Evolutionary conservation across 495 filamentous ascomycete species (phyloP).

Genomic region (Xylaria sp.): DNA sequence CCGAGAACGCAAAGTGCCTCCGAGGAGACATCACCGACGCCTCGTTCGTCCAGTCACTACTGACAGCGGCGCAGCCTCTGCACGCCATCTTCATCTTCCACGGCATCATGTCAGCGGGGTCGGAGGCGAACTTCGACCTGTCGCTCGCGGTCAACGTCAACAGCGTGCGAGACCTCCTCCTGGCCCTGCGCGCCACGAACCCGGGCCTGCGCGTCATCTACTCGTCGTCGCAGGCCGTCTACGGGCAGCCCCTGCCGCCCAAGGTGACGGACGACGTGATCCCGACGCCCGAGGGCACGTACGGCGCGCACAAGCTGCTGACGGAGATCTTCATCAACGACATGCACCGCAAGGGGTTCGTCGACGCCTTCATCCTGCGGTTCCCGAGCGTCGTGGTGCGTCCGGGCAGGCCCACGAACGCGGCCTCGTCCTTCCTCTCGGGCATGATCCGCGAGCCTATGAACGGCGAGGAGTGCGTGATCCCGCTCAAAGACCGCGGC

Average conservation of each 20-base stretch:
- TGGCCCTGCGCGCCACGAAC: constrained; percentile 62
- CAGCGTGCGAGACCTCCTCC: constrained; percentile 68
- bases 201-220: constrained; percentile 72
- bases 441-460: constrained; percentile 66
- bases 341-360: constrained; percentile 70
- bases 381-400: constrained; percentile 80
- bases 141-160: constrained; percentile 78
- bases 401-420: constrained; percentile 75
- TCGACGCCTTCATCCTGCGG: constrained; percentile 71
- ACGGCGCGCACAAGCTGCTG: constrained; percentile 82
- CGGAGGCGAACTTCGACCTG: constrained; percentile 77
- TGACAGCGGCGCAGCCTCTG: constrained; percentile 55
- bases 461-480: constrained; percentile 66
- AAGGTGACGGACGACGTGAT: constrained; percentile 53
- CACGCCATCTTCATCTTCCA: constrained; percentile 79
- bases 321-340: constrained; percentile 78
- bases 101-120: constrained; percentile 83
- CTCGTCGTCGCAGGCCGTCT: constrained; percentile 54
- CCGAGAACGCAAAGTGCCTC: constrained; percentile 60
- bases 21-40: constrained; percentile 68
- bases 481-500: constrained; percentile 63
- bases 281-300: constrained; percentile 72
- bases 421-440: constrained; percentile 75
- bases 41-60: constrained; percentile 53
- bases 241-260: constrained; percentile 46